Evolutionary conservation across 495 filamentous ascomycete species (phyloP), one percentile per base, ranked within the genome.

Genomic region (Tuber calosporum): DNA sequence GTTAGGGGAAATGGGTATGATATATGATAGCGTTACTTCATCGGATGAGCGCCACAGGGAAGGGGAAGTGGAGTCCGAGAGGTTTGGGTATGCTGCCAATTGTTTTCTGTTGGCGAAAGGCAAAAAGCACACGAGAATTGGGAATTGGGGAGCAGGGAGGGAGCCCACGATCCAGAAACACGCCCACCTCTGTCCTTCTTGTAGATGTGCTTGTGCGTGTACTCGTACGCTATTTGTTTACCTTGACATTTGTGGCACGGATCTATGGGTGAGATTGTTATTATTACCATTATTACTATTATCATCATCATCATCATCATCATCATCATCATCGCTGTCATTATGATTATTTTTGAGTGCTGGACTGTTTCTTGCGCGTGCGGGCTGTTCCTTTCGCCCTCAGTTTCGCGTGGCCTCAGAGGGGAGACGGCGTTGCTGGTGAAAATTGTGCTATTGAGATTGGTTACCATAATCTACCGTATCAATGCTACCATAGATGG

Each of bases 151-250:
- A n/a, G n/a, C n/a, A n/a, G n/a, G 15, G 13, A 34, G 26, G 53
- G 53, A 62, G 26, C 53, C 53, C 53, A 62, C 53, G 26, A 34
- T 62, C 53, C 26, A 62, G 53, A 34, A 62, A 62, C 53, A 62
- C 13, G 26, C 53, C 34, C 53, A 7, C 26, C 7, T 62, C 26
- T 13, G 3, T 62, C 26, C 26, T 62, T 53, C 22, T 26, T 19
- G 26, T 62, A 34, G 53, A 62, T 62, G 6, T n/a, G 5, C 20
- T 22, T n/a, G 40, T 42, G 8, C 40, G 40, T 11, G 40, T 41
- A 11, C 40, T 41, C 9, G 22, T 13, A 58, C 48, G 9, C n/a
- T 58, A 17, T 62, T 34, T 62, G 13, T 62, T 34, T 62, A 4
- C 53, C 26, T 62, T 62, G 26, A 62, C 1, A 13, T 34, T 34